These are phyloP conservation scores for Claviceps fusiformis DNA, from an alignment of 2,329 filamentous ascomycete species.

Conservation along the genomic window DNA sequence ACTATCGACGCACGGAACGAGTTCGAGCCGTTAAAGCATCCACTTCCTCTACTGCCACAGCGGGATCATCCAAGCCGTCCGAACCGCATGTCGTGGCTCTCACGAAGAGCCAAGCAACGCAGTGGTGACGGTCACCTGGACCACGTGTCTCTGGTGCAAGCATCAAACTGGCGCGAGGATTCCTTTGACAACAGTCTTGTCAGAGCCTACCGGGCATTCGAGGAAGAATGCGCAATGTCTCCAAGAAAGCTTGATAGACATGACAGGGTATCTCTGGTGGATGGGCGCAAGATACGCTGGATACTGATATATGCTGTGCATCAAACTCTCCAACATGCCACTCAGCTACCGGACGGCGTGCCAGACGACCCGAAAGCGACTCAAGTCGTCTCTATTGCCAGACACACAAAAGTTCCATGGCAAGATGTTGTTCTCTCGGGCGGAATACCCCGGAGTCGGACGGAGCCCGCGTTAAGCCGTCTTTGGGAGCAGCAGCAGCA, in stretches of 20 bases:
- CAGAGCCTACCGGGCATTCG: constrained; percentile 55
- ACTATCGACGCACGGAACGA: constrained; percentile 51
- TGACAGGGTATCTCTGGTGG: constrained; percentile 40
- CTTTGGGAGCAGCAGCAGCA: constrained; percentile 3
- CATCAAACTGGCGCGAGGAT: constrained; percentile 31
- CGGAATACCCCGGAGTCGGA: constrained; percentile 16
- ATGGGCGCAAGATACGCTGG: constrained; percentile 68
- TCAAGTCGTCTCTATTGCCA: constrained; percentile 41
- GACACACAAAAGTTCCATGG: constrained; percentile 33
- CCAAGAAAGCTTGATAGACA: constrained; percentile 39
- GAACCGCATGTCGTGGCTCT: constrained; percentile 28
- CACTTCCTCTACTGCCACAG: constrained; percentile 53
- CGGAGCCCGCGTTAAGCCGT: constrained; percentile 11
- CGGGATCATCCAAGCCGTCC: constrained; percentile 15
- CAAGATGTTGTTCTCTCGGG: constrained; percentile 17
- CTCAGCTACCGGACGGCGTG: constrained; percentile 47
- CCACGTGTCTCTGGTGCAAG: constrained; percentile 38
- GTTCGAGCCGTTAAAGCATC: constrained; percentile 46
- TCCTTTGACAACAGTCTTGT: constrained; percentile 44
- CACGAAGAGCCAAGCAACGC: constrained; percentile 26
- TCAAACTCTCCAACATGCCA: constrained; percentile 57
- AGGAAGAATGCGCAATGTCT: constrained; percentile 40
- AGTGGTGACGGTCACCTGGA: constrained; percentile 34
- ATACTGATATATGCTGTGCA: constrained; percentile 60
- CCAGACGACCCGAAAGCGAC: constrained; percentile 38